Percentiles rank a stretch among this genome's conserved stretches.
Conservation (phyloP, 768 basidiomycete genomes). For the Rhodotorula diobovata region DNA sequence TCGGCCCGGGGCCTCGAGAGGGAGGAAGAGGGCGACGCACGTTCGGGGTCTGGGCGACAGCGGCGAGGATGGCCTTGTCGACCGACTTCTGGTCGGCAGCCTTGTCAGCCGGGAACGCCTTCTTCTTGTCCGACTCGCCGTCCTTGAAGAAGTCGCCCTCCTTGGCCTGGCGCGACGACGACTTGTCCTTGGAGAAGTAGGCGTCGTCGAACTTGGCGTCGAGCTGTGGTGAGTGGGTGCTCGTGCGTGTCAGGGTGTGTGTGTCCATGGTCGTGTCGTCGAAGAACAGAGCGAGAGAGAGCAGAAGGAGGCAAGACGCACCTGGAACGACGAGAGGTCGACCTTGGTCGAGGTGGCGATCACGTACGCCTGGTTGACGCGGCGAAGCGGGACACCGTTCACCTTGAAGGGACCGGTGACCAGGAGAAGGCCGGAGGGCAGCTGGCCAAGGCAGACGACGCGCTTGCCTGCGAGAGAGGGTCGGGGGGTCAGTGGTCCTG, state of each 20-base stretch:
- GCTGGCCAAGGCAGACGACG: slow-evolving; percentile 95
- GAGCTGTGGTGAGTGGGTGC: slow-evolving; percentile 55
- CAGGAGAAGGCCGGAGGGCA: slow-evolving; percentile 76
- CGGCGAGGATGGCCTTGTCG: slow-evolving; percentile 71
- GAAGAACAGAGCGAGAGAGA: too few species aligned
- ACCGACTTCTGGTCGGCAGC: slow-evolving; percentile 70
- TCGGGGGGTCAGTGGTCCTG: background rate
- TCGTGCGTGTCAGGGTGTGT: background rate
- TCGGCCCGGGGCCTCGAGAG: background rate
- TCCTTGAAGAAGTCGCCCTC: slow-evolving; percentile 97
- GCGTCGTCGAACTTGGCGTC: slow-evolving; percentile 87
- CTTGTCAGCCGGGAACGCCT: slow-evolving; percentile 65
- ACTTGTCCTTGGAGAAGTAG: slow-evolving; percentile 78
- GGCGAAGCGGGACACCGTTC: slow-evolving; percentile 95
- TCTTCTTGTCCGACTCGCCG: slow-evolving; percentile 64
- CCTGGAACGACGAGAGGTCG: slow-evolving; percentile 69
- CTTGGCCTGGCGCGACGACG: slow-evolving; percentile 68
- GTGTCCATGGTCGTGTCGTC: too few species aligned
- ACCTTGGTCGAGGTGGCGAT: slow-evolving; percentile 96
- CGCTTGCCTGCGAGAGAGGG: slow-evolving; percentile 57
- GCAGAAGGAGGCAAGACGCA: slow-evolving; percentile 46
- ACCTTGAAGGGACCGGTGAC: slow-evolving; percentile 97
- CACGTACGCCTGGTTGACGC: slow-evolving; percentile 98
- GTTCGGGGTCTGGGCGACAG: slow-evolving; percentile 76
- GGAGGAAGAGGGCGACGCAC: background rate